Base-by-base conservation (phyloP, 2,329 filamentous ascomycete species). In the Fusarium euwallaceae region DNA sequence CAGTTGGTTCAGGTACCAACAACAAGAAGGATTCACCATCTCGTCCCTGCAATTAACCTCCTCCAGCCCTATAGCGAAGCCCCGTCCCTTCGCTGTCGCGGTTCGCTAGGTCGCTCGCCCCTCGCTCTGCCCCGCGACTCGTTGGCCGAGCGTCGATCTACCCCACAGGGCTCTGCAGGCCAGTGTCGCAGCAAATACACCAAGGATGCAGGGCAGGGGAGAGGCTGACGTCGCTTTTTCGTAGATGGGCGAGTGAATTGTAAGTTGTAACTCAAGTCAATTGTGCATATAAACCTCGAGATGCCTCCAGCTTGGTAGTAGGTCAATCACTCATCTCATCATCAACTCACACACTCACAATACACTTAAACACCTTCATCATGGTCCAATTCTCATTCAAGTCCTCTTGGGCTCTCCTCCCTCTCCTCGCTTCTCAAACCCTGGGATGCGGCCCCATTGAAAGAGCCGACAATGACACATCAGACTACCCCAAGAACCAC, bases 401-500 rank as follows among this genome's bases (percentile, higher is more conserved):
- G n/a, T 17, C 58, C 17, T 61, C 58, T 1, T 60, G 58, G 37
- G 22, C 39, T 32, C 39, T 61, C 24, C 24, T 61, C 39, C 39
- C 24, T 1, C 37, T 43, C 5, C 56, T 61, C 11, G 27, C 58
- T 29, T 43, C 58, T 6, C 58, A 32, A 8, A 6, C 37, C 24
- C 20, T 32, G 5, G 58, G 34, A 45, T 61, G 58, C 39, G 58
- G 58, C 2, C 58, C 58, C 9, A 22, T 45, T 5, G 11, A n/a
- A 16, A n/a, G 58, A 45, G 37, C 58, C n/a, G 58, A 20, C 7
- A 45, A 43, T 20, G n/a, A 61, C n/a, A 61, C 37, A 6, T 61
- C 37, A 22, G 8, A 24, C 3, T 71, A 62, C 58, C 69, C 69
- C 14, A 58, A 65, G 16, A 27, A 60, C 16, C 37, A 61, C 4